Conservation (phyloP, 805 yeast species). For the Priceomyces medius region DNA sequence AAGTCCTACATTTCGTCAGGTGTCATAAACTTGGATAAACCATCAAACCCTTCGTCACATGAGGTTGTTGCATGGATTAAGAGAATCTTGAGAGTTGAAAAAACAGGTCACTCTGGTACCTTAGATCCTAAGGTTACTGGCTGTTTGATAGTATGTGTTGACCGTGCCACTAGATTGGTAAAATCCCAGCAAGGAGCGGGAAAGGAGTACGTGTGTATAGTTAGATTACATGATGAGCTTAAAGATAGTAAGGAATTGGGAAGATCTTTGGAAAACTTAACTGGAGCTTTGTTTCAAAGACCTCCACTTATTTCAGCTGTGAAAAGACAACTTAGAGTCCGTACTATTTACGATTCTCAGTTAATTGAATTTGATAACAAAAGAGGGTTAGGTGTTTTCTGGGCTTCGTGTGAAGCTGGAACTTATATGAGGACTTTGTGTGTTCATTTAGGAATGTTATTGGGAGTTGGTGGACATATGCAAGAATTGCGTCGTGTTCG, state of each 20-base stretch:
- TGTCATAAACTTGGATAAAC: slow-evolving; percentile 96
- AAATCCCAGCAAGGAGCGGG: slow-evolving; percentile 99
- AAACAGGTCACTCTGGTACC: slow-evolving; percentile 99
- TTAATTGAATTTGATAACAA: slow-evolving; percentile 95
- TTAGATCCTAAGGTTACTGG: slow-evolving; percentile 99
- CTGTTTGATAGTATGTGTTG: slow-evolving; percentile 96
- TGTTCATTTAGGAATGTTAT: slow-evolving; percentile 97
- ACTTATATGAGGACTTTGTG: slow-evolving; percentile 99
- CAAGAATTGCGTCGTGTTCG: slow-evolving; percentile 99
- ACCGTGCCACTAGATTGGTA: slow-evolving; percentile 96
- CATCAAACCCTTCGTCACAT: slow-evolving; percentile 97
- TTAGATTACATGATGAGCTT: slow-evolving; percentile 89
- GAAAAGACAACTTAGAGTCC: slow-evolving; percentile 96
- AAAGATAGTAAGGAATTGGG: slow-evolving; percentile 88
- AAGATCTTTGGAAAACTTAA: slow-evolving; percentile 85
- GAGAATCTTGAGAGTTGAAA: slow-evolving; percentile 90
- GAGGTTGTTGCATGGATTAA: slow-evolving; percentile 99
- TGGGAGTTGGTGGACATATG: slow-evolving; percentile 99
- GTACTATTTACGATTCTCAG: slow-evolving; percentile 96
- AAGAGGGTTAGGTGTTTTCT: slow-evolving; percentile 95
- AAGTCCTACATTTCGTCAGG: slow-evolving; percentile 89
- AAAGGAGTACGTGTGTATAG: slow-evolving; percentile 98
- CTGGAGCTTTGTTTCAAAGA: slow-evolving; percentile 99
- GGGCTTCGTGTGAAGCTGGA: slow-evolving; percentile 99
- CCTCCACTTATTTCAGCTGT: slow-evolving; percentile 99